Base-by-base conservation (phyloP, 2,329 filamentous ascomycete genomes). In the Scedosporium boydii region DNA sequence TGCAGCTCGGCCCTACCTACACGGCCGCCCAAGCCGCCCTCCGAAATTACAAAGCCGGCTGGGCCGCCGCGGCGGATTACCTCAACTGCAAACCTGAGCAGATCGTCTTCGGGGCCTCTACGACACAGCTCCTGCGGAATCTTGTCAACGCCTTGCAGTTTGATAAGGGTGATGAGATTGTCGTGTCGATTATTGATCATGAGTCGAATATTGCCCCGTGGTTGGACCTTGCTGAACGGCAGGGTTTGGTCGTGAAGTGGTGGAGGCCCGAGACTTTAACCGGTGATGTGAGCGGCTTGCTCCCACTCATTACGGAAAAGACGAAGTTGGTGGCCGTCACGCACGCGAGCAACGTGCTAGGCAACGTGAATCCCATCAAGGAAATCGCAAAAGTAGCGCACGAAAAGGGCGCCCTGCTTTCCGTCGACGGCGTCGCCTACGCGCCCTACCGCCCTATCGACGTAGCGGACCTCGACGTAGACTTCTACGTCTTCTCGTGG, bases 401-500 rank as follows among this genome's bases (percentile, higher is more conserved):
- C 64, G 66, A 67, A 23, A 70, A 77, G 26, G 70, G 62, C 68
- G 84, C 87, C 1, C 72, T 91, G 1, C 75, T 93, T 1, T 87
- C 82, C 66, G 88, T 93, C 5, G 90, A 93, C 72, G 89, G 85
- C 2, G 90, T 93, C 0, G 87, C 88, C 3, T 91, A 86, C 68
- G 89, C 89, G 0, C 90, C 90, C 0, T 90, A 93, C 71, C 79
- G 88, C 4, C 77, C 77, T 6, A 74, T 93, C 10, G 87, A 93
- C 70, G 87, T 93, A 4, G 79, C 83, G 65, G 83, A 76, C 0
- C 77, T 91, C 0, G 88, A 82, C 1, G 87, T 88, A 0, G 90
- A 93, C 70, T 87, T 92, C 67, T 93, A 93, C 71, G 75, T 80
- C n/a, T 91, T 93, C 70, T 87, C 82, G 0, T 93, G 89, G 89